Percentiles rank a stretch among this genome's conserved stretches.
phyloP scores from a whole-genome alignment of 345 rosid species.

The Corymbia maculata region DNA sequence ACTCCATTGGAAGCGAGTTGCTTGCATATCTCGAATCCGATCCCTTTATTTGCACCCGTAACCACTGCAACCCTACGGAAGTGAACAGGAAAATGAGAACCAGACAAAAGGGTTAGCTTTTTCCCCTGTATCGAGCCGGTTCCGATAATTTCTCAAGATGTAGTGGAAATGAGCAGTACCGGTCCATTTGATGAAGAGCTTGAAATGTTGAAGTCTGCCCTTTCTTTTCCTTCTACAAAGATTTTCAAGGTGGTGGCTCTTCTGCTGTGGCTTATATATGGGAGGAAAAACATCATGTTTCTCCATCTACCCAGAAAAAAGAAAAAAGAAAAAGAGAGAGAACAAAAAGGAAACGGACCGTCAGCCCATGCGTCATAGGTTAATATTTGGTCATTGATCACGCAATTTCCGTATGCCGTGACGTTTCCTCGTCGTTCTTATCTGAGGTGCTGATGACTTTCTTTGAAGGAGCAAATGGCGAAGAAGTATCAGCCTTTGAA shows the following conservation, averaged over 20 bases:
- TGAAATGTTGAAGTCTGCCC: neutral
- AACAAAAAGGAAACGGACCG: neutral
- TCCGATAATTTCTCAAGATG: neutral
- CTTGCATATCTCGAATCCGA: slow-evolving; percentile 7
- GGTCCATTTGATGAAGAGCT: neutral
- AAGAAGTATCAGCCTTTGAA: neutral
- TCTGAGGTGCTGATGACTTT: neutral
- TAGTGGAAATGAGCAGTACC: neutral
- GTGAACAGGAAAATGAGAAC: neutral
- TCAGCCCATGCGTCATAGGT: neutral
- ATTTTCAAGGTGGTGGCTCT: neutral
- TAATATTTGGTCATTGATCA: neutral
- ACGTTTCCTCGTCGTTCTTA: neutral
- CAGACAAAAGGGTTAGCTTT: neutral
- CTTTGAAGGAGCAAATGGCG: neutral
- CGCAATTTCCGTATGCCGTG: neutral
- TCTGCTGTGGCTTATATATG: neutral
- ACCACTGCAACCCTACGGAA: slow-evolving; percentile 7
- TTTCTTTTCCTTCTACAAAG: neutral
- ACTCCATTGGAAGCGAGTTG: slow-evolving; percentile 3
- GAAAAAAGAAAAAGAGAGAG: neutral
- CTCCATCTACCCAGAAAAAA: neutral
- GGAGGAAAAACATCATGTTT: neutral
- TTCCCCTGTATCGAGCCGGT: neutral
- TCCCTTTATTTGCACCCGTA: slow-evolving; percentile 12